Conservation (phyloP, 2,329 filamentous ascomycete genomes). For the Lachnellula willkommii region DNA sequence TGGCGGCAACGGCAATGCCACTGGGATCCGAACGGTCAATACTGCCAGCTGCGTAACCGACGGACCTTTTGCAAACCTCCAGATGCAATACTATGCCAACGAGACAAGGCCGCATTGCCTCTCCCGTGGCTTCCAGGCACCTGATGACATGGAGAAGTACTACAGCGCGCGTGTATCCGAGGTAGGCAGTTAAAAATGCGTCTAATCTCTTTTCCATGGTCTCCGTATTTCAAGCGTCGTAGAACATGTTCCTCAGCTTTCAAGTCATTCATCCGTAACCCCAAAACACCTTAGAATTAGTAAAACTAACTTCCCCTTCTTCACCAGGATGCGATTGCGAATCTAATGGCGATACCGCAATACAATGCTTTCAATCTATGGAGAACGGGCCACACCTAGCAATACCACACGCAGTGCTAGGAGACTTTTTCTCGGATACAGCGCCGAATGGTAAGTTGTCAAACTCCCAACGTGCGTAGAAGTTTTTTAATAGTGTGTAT, state of each 20-base stretch:
- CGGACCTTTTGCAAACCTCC: constrained; percentile 26
- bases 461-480: neutral
- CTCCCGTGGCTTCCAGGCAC: constrained; percentile 20
- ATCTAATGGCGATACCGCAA: no score
- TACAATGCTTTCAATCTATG: no score
- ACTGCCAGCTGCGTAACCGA: constrained; percentile 20
- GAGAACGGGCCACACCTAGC: no score
- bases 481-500: neutral
- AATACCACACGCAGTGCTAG: neutral
- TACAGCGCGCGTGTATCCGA: neutral
- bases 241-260: no score
- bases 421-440: neutral
- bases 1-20: constrained; percentile 28
- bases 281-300: no score
- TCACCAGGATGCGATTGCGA: no score
- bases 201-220: no score
- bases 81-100: constrained; percentile 16
- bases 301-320: no score
- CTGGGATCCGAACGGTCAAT: constrained; percentile 4
- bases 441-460: neutral
- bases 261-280: no score
- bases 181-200: neutral
- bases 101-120: constrained; percentile 24
- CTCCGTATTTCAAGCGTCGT: no score
- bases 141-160: neutral